These are phyloP conservation scores for Geranium incanum DNA, from an alignment of 441 rosid genomes.

Conservation along the genomic window DNA sequence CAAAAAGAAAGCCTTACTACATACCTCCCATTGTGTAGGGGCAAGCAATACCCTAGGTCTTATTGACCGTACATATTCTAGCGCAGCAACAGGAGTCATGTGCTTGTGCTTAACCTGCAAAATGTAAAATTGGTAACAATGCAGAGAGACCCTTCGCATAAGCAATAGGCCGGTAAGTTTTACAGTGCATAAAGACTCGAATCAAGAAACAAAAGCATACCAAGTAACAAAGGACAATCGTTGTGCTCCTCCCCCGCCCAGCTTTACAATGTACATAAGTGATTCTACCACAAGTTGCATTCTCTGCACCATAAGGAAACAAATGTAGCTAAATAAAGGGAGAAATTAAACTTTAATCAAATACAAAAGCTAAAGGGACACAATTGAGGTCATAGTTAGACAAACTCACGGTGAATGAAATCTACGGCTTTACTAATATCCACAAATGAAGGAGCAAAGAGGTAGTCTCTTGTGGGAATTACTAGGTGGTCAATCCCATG, in stretches of 20 bases:
- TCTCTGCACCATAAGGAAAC: constrained; percentile 32
- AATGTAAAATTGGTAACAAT: too few species aligned
- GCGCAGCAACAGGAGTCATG: not conserved
- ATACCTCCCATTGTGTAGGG: not conserved
- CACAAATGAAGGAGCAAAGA: constrained; percentile 57
- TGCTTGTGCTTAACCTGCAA: not conserved
- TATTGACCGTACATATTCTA: not conserved
- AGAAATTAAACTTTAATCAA: not conserved
- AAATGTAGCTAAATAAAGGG: not conserved
- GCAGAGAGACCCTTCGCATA: too few species aligned
- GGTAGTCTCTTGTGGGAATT: constrained; percentile 79
- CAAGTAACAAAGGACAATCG: constrained; percentile 77
- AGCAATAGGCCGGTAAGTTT: too few species aligned
- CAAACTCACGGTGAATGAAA: constrained; percentile 60
- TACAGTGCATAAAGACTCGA: too few species aligned
- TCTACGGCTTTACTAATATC: constrained; percentile 59
- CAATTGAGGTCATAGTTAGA: not conserved
- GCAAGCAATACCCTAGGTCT: not conserved
- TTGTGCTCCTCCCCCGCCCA: constrained; percentile 77
- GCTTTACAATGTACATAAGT: constrained; percentile 87
- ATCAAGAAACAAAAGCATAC: constrained; percentile 20
- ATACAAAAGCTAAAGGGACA: not conserved
- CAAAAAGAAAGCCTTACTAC: not conserved
- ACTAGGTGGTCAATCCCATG: constrained; percentile 64
- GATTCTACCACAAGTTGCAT: constrained; percentile 47